These are phyloP conservation scores for Fraxinus dipetala DNA, from an alignment of 305 asterid genomes.

Conservation along the genomic window DNA sequence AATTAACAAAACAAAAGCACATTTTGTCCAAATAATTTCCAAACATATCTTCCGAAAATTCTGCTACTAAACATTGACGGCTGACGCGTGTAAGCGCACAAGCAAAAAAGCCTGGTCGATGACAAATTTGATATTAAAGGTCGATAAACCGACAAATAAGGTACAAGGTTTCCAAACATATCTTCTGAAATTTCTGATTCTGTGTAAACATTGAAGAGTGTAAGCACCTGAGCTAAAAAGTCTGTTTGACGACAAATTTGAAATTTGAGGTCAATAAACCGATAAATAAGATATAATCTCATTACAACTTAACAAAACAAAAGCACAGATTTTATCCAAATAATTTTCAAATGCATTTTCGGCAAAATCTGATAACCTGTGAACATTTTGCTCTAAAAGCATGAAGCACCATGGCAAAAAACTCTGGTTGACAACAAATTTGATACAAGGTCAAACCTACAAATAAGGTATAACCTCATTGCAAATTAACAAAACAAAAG, in stretches of 20 bases:
- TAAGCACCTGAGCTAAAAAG: neutral
- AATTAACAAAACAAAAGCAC: neutral
- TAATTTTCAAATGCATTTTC: conserved; percentile 23
- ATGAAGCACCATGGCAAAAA: neutral
- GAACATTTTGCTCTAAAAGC: neutral
- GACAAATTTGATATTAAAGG: neutral
- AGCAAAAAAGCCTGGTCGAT: neutral
- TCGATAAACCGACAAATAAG: neutral
- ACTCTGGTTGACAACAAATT: conserved; percentile 1
- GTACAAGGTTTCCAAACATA: neutral
- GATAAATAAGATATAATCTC: conserved; percentile 14
- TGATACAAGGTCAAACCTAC: neutral
- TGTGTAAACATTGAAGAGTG: neutral
- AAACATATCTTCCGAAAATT: neutral
- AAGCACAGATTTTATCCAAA: conserved; percentile 6
- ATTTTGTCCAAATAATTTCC: neutral
- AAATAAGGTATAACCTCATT: neutral
- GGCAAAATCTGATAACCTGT: neutral
- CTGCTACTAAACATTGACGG: neutral
- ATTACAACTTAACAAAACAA: neutral
- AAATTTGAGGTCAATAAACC: neutral
- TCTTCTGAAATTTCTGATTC: neutral
- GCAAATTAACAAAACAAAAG: neutral
- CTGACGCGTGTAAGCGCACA: neutral
- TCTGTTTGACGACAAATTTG: neutral